These are phyloP conservation scores for Vachellia pachyceras DNA, from an alignment of 306 rosid genomes.

Conservation along the genomic window DNA sequence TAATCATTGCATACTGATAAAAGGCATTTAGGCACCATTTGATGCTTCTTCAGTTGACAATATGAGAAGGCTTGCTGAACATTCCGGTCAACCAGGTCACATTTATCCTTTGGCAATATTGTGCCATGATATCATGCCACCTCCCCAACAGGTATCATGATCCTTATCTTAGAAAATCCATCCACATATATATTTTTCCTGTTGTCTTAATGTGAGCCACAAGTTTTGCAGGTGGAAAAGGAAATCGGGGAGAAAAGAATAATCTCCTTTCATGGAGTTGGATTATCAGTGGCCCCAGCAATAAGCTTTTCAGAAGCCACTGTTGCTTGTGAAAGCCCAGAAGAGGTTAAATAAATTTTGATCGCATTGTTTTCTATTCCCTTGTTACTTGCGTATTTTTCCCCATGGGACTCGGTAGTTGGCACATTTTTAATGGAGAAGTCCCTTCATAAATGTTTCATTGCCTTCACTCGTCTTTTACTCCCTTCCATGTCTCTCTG, in stretches of 20 bases:
- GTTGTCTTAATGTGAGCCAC: constrained; percentile 30
- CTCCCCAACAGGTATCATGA: constrained; percentile 69
- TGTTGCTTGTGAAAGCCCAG: constrained; percentile 58
- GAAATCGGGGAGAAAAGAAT: constrained; percentile 93
- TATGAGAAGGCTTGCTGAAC: constrained; percentile 87
- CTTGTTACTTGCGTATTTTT: constrained; percentile 30
- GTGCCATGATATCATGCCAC: constrained; percentile 96
- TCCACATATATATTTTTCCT: constrained; percentile 18
- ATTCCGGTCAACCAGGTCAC: constrained; percentile 88
- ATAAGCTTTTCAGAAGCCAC: constrained; percentile 60
- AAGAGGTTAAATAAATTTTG: constrained; percentile 63
- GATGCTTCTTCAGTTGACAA: constrained; percentile 91
- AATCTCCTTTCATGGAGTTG: constrained; percentile 76
- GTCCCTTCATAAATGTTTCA: constrained; percentile 4
- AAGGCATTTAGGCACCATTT: constrained; percentile 84
- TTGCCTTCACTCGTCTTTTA: background rate
- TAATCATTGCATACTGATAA: constrained; percentile 50
- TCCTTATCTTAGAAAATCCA: constrained; percentile 39
- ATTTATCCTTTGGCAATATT: constrained; percentile 84
- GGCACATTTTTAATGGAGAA: background rate
- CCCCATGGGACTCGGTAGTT: background rate
- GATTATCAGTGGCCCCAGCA: constrained; percentile 77
- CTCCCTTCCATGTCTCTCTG: background rate
- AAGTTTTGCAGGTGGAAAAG: constrained; percentile 75
- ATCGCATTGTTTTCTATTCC: constrained; percentile 27